Conservation (phyloP, 2,329 filamentous ascomycete genomes). For the Lojkania enalia region DNA sequence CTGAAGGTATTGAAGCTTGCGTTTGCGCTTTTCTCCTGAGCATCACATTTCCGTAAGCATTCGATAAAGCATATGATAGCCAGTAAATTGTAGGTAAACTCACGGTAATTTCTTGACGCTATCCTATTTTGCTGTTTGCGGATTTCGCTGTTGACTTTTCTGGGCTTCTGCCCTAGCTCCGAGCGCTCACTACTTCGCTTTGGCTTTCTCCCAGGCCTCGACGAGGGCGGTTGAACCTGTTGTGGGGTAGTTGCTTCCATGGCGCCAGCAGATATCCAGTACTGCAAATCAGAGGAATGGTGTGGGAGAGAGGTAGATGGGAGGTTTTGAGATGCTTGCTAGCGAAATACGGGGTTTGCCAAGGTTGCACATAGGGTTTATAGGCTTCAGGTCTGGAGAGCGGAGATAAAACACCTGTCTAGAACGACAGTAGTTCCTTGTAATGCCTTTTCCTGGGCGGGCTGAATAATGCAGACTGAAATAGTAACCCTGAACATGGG, state of each 20-base stretch:
- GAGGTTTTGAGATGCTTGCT: constrained; percentile 23
- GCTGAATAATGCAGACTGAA: constrained; percentile 36
- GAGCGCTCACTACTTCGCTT: constrained; percentile 10
- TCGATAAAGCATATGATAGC: background rate
- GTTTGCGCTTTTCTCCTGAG: constrained; percentile 42
- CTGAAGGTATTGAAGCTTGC: constrained; percentile 42
- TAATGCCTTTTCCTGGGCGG: constrained; percentile 21
- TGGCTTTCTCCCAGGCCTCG: constrained; percentile 17
- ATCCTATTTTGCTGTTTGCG: constrained; percentile 45
- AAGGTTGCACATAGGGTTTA: constrained; percentile 22
- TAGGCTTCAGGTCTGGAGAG: constrained; percentile 16
- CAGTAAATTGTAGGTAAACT: constrained; percentile 7
- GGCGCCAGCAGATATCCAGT: constrained; percentile 23
- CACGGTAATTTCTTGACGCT: constrained; percentile 44
- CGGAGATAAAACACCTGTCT: constrained; percentile 18
- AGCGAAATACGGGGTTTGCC: constrained; percentile 14
- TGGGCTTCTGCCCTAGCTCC: constrained; percentile 28
- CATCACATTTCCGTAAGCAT: constrained; percentile 13
- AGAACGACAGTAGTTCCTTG: constrained; percentile 18
- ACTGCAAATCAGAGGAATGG: constrained; percentile 11
- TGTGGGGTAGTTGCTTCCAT: constrained; percentile 21
- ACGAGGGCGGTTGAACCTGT: constrained; percentile 10
- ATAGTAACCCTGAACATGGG: constrained; percentile 25
- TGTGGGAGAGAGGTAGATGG: constrained; percentile 15
- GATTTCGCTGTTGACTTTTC: constrained; percentile 42